Base-by-base conservation (phyloP, 2,329 filamentous ascomycete species). In the Gnomoniopsis smithogilvyi region DNA sequence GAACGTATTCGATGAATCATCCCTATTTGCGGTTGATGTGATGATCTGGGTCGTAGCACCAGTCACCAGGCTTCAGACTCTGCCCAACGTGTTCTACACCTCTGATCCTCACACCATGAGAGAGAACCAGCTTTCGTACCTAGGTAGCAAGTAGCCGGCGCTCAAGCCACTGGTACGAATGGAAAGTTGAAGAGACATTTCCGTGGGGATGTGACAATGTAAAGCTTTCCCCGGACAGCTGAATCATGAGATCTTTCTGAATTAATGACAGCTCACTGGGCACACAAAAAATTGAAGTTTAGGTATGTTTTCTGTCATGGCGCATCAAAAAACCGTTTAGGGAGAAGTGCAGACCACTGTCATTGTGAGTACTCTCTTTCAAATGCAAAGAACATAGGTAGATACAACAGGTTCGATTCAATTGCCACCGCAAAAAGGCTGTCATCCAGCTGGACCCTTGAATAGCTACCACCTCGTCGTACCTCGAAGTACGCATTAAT, bases 201-300 rank as follows among this genome's bases (percentile, higher is more conserved):
- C 15, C 41, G n/a, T 11, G 52, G 52, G 15, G 6, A 22, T 7
- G 52, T 54, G 41, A 54, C 36, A 43, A 54, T 36, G 43, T 48
- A 47, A 26, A 54, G 33, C 21, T 54, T 21, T 43, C 36, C 26
- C 52, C 52, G 17, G 43, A 30, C n/a, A 54, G 52, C 45, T 54
- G 52, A 8, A 54, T 15, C 26, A 30, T 4, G 8, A 30, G 8
- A 30, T 4, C 4, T 30, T 30, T 30, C 26, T 30, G 26, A 30
- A 30, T 30, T 8, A 30, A 30, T 4, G 26, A 30, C 26, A 30
- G 26, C 4, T 30, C 26, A 8, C 26, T 30, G 26, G 26, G 8
- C 26, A 30, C n/a, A 30, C 26, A 4, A 30, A 8, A 30, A 30
- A 30, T 4, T 30, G 26, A 30, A 4, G n/a, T n/a, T n/a, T n/a